Evolutionary conservation across 192 early-diverging fungal species (phyloP), one percentile per base, ranked within the genome.

Genomic region (Piromyces sp.): DNA sequence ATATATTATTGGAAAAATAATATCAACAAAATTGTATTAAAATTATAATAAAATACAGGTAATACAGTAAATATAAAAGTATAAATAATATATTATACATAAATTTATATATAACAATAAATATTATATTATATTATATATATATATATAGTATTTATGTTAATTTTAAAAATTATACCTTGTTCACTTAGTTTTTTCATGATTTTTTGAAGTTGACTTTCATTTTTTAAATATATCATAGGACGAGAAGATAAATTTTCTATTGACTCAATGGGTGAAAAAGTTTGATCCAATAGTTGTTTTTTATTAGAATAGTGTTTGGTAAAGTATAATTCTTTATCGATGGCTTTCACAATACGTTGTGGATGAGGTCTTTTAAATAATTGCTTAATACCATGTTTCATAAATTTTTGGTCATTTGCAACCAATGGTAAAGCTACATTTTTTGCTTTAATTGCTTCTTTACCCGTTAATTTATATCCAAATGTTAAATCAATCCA

Each of bases 401-500:
- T 30, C 30, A 78, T 68, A n/a, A 68, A 68, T n/a, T 68, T 68
- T n/a, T 68, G 51, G n/a, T 68, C 26, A 9, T 26, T 11, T 22
- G 81, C 30, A 11, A 81, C 81, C 13, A 81, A 81, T 19, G 81
- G 42, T 30, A 78, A 68, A 16, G 30, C 31, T 22, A 78, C 42
- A 78, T 81, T 42, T 30, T 42, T 79, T 92, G 82, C 1, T 90
- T 90, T 13, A 92, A 82, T 5, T 89, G 91, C 16, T 51, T 95
- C 92, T 30, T 88, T 87, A 0, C 97, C 97, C 79, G 93, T 93
- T 85, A 97, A 96, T 84, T 97, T 96, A 86, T 88, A 96, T 29
- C 97, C 97, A 91, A 96, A 98, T 51, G 97, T 94, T 58, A 98
- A 86, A 84, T 98, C 96, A 79, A 98, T 93, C 96, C 96, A 98